Percentiles rank a stretch among this genome's conserved stretches.
phyloP scores from a whole-genome alignment of 176 grass and related monocot species.

The Hyparrhenia diplandra region DNA sequence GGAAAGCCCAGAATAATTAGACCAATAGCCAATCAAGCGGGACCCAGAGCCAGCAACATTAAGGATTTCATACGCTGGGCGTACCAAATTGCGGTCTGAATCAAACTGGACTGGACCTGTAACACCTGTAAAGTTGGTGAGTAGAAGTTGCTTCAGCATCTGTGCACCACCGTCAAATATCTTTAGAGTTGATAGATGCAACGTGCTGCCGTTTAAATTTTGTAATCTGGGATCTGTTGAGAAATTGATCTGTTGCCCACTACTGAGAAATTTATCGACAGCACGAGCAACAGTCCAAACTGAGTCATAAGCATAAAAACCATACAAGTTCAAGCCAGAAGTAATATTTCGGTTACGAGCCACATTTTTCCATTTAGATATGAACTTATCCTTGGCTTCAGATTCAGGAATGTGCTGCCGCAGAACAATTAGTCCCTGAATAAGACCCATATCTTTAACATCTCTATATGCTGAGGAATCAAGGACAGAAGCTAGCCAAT shows the following conservation, averaged over 20 bases:
- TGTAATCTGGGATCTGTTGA: slow-evolving; percentile 57
- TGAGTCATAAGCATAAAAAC: slow-evolving; percentile 81
- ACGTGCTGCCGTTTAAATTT: slow-evolving; percentile 47
- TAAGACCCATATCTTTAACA: slow-evolving; percentile 38
- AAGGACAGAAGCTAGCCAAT: slow-evolving; percentile 80
- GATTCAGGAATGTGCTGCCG: slow-evolving; percentile 62
- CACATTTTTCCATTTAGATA: slow-evolving; percentile 57
- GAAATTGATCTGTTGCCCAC: slow-evolving; percentile 48
- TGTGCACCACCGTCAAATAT: slow-evolving; percentile 58
- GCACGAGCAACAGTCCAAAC: slow-evolving; percentile 74
- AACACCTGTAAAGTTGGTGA: slow-evolving; percentile 70
- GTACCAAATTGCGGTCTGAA: slow-evolving; percentile 54
- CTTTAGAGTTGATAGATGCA: slow-evolving; percentile 56
- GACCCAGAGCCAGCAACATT: slow-evolving; percentile 44
- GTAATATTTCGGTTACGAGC: slow-evolving; percentile 34
- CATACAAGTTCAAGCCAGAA: slow-evolving; percentile 58
- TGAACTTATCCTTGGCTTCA: slow-evolving; percentile 51
- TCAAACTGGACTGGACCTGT: slow-evolving; percentile 61
- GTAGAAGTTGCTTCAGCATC: slow-evolving; percentile 60
- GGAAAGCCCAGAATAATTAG: slow-evolving; percentile 69
- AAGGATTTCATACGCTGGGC: slow-evolving; percentile 68
- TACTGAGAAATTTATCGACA: slow-evolving; percentile 53
- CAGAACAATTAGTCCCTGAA: slow-evolving; percentile 73
- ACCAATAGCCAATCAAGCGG: slow-evolving; percentile 72
- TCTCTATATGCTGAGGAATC: slow-evolving; percentile 44